Percentiles rank a stretch among this genome's conserved stretches.
Evolutionary conservation across 768 basidiomycete genomes (phyloP).

Genomic region (Collybia mongolica): DNA sequence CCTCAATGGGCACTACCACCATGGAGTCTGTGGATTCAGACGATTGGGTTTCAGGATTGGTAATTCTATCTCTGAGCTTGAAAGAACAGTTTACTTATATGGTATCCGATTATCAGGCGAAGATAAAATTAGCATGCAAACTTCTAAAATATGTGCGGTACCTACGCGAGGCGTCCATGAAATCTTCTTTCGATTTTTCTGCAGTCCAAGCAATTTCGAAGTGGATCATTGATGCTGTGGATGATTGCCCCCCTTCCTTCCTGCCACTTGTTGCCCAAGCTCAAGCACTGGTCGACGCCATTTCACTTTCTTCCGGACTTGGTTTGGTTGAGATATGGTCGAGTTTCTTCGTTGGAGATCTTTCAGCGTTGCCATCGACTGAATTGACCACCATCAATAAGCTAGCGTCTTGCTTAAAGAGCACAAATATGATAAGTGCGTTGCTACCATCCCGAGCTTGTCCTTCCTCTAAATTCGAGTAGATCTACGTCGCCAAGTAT

Average conservation of each 20-base stretch:
- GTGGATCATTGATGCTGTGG: slow-evolving; percentile 47
- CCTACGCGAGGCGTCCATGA: slow-evolving; percentile 40
- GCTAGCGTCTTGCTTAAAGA: slow-evolving; percentile 16
- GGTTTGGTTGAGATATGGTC: slow-evolving; percentile 77
- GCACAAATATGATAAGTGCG: slow-evolving; percentile 15
- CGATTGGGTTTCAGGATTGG: slow-evolving; percentile 12
- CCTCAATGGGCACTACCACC: slow-evolving; percentile 6
- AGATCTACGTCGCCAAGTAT: slow-evolving; percentile 40
- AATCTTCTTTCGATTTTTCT: slow-evolving; percentile 60
- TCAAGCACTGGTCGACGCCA: slow-evolving; percentile 39
- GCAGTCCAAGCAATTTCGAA: slow-evolving; percentile 55
- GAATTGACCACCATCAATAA: slow-evolving; percentile 19
- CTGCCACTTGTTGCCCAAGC: slow-evolving; percentile 27
- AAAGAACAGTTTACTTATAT: background rate
- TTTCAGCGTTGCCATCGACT: slow-evolving; percentile 9
- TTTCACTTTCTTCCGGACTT: slow-evolving; percentile 67
- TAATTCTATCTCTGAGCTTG: slow-evolving; percentile 16
- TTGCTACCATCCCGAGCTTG: background rate
- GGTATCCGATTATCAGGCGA: slow-evolving; percentile 18
- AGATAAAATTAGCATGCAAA: slow-evolving; percentile 30
- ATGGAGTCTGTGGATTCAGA: slow-evolving; percentile 10
- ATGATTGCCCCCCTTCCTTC: slow-evolving; percentile 32
- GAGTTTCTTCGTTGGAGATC: slow-evolving; percentile 31
- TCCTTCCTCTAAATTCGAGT: background rate
- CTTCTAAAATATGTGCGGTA: slow-evolving; percentile 37